Evolutionary conservation across 2,329 filamentous ascomycete species (phyloP), one percentile per base, ranked within the genome.

Genomic region (Curvularia lunata): DNA sequence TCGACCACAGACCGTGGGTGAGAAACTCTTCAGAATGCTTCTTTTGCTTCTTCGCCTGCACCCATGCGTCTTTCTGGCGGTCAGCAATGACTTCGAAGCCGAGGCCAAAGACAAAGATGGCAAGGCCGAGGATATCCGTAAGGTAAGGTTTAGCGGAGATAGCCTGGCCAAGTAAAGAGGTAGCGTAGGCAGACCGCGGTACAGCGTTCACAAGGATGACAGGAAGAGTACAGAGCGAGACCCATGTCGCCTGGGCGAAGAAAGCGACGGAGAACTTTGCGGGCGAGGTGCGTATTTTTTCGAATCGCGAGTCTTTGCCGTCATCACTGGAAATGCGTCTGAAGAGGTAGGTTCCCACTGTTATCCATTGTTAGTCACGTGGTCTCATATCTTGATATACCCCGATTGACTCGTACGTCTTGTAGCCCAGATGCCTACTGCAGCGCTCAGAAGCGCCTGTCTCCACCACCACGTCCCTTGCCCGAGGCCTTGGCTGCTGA

Each of bases 11-110:
- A 0, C 88, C 88, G 1, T 78, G 73, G 0, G 86, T 88, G 61
- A 91, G 70, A 67, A 90, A 91, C 45, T 86, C 82, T 74, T 91
- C 87, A 23, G 84, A 83, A 59, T 91, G 88, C 66, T 84, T 80
- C 81, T 90, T 90, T 46, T 81, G 79, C 66, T 83, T 83, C 79
- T 86, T 88, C 56, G 84, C 86, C 52, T 78, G 74, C 57, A 83
- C 68, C 88, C 88, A 91, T 21, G 76, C 73, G 52, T 78, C 81
- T 78, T 90, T 90, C 73, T 91, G 88, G 43, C 79, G 68, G 64
- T 91, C 88, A 1, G 88, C 88, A 0, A 81, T 74, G 12, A 86
- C 78, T 71, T 91, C 88, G 52, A 88, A 84, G 0, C 77, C 75
- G 27, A 90, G 78, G 3, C 88, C 88, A 34, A 83, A 82, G 0